These are phyloP conservation scores for Porcisia hertigi DNA, from an alignment of 208 protist genomes.

Conservation along the genomic window DNA sequence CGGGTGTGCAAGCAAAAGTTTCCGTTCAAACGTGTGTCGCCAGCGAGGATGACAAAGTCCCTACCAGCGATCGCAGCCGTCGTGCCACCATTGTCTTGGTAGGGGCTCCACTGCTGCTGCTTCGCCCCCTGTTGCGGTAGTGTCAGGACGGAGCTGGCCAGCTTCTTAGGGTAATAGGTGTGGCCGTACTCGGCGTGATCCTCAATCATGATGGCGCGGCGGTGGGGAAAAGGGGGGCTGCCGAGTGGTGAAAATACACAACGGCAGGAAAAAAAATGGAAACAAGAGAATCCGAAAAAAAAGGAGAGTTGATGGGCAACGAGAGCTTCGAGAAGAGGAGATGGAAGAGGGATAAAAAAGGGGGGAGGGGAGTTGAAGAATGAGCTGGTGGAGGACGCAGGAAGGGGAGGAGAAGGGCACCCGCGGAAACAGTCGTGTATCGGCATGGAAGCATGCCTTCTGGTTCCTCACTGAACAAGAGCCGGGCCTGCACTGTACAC, in stretches of 20 bases:
- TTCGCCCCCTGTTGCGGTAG: constrained; percentile 75
- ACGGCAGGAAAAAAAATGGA: not conserved
- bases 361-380: not conserved
- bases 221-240: not conserved
- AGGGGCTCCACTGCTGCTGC: constrained; percentile 89
- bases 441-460: no score
- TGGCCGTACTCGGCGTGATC: constrained; percentile 77
- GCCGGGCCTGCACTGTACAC: no score
- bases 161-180: constrained; percentile 71
- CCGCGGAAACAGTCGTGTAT: no score
- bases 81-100: constrained; percentile 96
- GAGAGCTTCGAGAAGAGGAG: not conserved
- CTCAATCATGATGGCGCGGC: constrained; percentile 67
- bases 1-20: constrained; percentile 98
- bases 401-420: no score
- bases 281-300: no score
- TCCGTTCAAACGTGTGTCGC: constrained; percentile 97
- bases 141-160: constrained; percentile 63
- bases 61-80: constrained; percentile 95
- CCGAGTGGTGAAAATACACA: no score
- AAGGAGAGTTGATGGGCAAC: not conserved
- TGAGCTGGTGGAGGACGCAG: no score
- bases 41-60: constrained; percentile 97
- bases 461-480: no score
- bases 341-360: not conserved